Evolutionary conservation across 306 rosid genomes (phyloP).

Genomic region (Pyrus pyrifolia): DNA sequence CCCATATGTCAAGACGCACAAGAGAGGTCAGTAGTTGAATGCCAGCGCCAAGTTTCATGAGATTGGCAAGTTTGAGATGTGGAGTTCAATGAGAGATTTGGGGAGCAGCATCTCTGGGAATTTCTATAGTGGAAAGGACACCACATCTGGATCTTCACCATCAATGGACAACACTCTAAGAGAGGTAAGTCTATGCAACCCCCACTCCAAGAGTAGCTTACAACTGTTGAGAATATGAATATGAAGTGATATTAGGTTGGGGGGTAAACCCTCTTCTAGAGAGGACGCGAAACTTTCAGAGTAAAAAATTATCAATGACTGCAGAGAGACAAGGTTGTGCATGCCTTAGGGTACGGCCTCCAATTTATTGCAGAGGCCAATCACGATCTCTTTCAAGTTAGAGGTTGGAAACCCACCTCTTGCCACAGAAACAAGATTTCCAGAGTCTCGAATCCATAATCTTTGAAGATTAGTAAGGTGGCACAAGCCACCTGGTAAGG

Average conservation of each 20-base stretch:
- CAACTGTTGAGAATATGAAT: background rate
- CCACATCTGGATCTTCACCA: too few species aligned
- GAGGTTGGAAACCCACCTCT: background rate
- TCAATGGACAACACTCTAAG: too few species aligned
- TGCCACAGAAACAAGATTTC: constrained; percentile 1
- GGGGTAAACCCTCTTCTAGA: background rate
- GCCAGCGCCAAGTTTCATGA: too few species aligned
- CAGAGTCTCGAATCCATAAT: background rate
- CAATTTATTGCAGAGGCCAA: background rate
- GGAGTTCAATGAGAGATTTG: too few species aligned
- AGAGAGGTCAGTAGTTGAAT: too few species aligned
- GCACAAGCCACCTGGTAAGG: background rate
- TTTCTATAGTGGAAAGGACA: too few species aligned
- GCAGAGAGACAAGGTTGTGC: background rate
- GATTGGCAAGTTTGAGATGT: too few species aligned
- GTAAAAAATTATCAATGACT: background rate
- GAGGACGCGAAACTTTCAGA: background rate
- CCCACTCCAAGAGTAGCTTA: background rate
- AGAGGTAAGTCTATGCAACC: too few species aligned
- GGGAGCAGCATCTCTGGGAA: too few species aligned
- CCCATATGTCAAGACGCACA: too few species aligned
- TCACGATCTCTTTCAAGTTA: background rate
- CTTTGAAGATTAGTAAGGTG: background rate
- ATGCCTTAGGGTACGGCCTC: background rate
- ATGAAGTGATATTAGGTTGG: background rate